Evolutionary conservation across 768 basidiomycete genomes (phyloP), one percentile per base, ranked within the genome.

Genomic region (Trametopsis cervina): DNA sequence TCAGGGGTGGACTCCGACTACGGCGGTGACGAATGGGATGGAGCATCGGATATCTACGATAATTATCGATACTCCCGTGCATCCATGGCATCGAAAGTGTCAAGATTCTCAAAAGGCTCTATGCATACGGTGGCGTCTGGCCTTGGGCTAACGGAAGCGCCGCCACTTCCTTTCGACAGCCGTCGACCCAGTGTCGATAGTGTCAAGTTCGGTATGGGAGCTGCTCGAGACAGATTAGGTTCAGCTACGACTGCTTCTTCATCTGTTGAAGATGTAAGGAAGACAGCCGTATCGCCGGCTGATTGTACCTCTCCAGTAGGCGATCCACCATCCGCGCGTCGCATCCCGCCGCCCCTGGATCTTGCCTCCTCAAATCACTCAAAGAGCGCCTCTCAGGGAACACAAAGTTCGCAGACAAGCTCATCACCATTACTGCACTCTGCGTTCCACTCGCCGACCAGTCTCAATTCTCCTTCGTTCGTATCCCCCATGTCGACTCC

Each of bases 11-110:
- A 59, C 24, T 56, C 63, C 22, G 60, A 57, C 27, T 57, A 57
- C 36, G 54, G 49, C 20, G 67, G 66, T 1, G 69, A 71, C 24
- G 69, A 82, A 46, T 86, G 84, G 78, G 85, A 87, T 45, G 78
- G 77, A 20, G 79, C 76, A 7, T 73, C 72, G 1, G 83, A 87
- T 54, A 87, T 89, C 43, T 89, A 89, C 53, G 87, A 89, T 61
- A 77, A 86, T 51, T 89, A 89, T 59, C 74, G 83, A 20, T 87
- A 87, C 53, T 85, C 84, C 17, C 68, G 80, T 4, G 73, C 71
- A 44, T 85, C 82, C 0, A 67, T 78, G 47, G 69, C 69, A 1
- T 69, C 69, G 42, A 66, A 62, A 60, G 53, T 69, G 60, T 70
- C 67, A 15, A 38, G 64, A 24, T 60, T 60, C 20, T 69, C 70